phyloP scores from a whole-genome alignment of 768 basidiomycete species.

The Boletus rex-veris region DNA sequence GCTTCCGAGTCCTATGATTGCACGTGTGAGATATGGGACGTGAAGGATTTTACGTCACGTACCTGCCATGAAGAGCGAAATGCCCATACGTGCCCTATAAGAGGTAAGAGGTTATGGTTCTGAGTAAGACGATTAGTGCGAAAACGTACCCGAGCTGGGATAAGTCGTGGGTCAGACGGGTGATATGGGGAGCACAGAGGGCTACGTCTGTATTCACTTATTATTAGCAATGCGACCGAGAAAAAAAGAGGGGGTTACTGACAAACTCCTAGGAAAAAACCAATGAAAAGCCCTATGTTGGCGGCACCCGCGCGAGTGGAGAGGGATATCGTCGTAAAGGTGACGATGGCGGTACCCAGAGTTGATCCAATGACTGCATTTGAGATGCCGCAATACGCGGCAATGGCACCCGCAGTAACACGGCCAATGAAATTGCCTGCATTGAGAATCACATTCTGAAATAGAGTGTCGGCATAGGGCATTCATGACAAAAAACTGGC shows the following conservation, averaged over 20 bases:
- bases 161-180: conserved; percentile 39
- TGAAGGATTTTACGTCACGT: conserved; percentile 3
- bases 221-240: not conserved
- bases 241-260: conserved; percentile 12
- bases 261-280: conserved; percentile 49
- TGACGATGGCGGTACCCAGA: conserved; percentile 33
- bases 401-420: conserved; percentile 34
- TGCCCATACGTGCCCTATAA: conserved; percentile 41
- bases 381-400: conserved; percentile 41
- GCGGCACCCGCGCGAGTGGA: conserved; percentile 36
- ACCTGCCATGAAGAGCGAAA: conserved; percentile 49
- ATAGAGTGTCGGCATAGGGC: not conserved
- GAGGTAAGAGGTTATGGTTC: not conserved
- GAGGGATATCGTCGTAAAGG: conserved; percentile 43
- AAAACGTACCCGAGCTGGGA: conserved; percentile 45
- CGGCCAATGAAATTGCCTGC: conserved; percentile 37
- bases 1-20: conserved; percentile 22
- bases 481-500: not conserved
- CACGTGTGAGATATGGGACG: not conserved
- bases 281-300: conserved; percentile 41
- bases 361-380: conserved; percentile 40
- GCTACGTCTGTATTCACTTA: conserved; percentile 33
- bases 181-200: conserved; percentile 41
- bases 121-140: not conserved
- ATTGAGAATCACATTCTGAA: conserved; percentile 38